Evolutionary conservation across 2,329 filamentous ascomycete species (phyloP).

Genomic region (Botrytis aclada): DNA sequence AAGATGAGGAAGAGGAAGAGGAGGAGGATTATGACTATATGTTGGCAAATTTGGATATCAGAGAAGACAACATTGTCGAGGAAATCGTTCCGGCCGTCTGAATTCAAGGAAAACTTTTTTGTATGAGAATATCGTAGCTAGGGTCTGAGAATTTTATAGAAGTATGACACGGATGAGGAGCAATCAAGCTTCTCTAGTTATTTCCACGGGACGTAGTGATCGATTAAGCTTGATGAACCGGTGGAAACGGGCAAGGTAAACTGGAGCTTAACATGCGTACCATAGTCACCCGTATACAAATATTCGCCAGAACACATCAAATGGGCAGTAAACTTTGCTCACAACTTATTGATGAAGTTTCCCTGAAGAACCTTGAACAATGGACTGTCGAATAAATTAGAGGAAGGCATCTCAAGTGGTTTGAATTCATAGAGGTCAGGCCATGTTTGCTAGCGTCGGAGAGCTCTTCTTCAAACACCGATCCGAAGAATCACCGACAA

Average conservation of each 20-base stretch:
- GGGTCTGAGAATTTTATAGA: not conserved
- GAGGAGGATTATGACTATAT: not conserved
- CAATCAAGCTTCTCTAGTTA: not conserved
- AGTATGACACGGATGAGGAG: not conserved
- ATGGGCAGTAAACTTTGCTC: not conserved
- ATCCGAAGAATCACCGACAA: constrained; percentile 7
- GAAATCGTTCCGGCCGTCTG: not conserved
- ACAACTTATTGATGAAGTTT: not conserved
- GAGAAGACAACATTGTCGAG: not conserved
- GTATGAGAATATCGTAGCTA: not conserved
- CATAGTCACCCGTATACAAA: not conserved
- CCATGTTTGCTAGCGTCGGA: not conserved
- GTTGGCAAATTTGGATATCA: not conserved
- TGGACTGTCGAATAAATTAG: not conserved
- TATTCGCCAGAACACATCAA: not conserved
- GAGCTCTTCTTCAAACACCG: not conserved
- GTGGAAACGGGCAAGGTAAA: not conserved
- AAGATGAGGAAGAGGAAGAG: not conserved
- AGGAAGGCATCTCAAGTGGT: not conserved
- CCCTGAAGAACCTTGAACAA: not conserved
- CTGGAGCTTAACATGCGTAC: not conserved
- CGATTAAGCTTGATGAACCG: not conserved
- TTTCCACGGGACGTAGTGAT: not conserved
- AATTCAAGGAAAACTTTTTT: not conserved
- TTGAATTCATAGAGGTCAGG: not conserved